Evolutionary conservation across 805 yeast species (phyloP).

Genomic region (Schizosaccharomyces cryophilus): DNA sequence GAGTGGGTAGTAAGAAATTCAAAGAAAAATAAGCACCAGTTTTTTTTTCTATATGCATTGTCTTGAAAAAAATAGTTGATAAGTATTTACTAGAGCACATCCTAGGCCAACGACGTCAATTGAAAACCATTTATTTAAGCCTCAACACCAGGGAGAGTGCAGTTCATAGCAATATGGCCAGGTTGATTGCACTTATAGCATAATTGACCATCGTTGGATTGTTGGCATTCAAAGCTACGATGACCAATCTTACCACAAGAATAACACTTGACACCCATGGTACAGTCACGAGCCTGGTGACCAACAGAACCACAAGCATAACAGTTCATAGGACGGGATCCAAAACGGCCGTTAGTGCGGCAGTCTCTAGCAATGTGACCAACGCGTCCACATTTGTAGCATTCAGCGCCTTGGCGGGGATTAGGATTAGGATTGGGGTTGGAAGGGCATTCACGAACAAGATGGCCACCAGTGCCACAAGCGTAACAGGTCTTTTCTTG

Average conservation of each 20-base stretch:
- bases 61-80: no score
- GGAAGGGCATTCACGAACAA: slow-evolving; percentile 56
- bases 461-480: slow-evolving; percentile 78
- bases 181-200: slow-evolving; percentile 54
- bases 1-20: no score
- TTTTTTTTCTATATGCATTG: no score
- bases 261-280: slow-evolving; percentile 53
- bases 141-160: slow-evolving; percentile 21
- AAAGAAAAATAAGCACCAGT: no score
- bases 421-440: slow-evolving; percentile 22
- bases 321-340: slow-evolving; percentile 31
- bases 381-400: slow-evolving; percentile 77
- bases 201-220: slow-evolving; percentile 27
- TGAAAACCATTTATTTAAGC: not conserved
- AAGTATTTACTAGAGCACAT: not conserved
- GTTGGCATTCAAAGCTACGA: slow-evolving; percentile 58
- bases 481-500: slow-evolving; percentile 75
- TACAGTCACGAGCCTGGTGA: slow-evolving; percentile 67
- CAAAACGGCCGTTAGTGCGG: slow-evolving; percentile 36
- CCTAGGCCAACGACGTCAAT: not conserved
- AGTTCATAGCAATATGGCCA: slow-evolving; percentile 77
- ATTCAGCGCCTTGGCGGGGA: slow-evolving; percentile 27
- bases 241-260: slow-evolving; percentile 80
- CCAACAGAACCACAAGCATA: slow-evolving; percentile 78
- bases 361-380: slow-evolving; percentile 84